Conservation (phyloP, 305 asterid species). For the Ilex paraguariensis region DNA sequence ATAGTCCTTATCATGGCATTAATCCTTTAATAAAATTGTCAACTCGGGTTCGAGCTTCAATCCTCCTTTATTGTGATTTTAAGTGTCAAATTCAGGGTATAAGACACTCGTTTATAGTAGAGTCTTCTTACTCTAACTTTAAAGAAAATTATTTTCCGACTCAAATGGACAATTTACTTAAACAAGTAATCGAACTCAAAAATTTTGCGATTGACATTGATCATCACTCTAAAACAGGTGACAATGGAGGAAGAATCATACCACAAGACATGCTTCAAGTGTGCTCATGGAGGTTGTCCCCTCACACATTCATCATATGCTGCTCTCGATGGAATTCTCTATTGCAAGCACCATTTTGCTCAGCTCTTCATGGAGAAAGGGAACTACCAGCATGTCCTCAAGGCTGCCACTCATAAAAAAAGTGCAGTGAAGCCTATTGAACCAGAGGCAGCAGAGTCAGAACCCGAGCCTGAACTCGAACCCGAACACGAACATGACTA, state of each 20-base stretch:
- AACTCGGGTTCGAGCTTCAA: no score
- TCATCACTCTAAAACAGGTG: constrained; percentile 27
- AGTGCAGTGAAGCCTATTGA: constrained; percentile 30
- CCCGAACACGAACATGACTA: neutral
- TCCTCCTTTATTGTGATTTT: no score
- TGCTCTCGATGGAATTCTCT: constrained; percentile 50
- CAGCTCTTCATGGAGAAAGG: constrained; percentile 70
- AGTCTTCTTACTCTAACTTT: neutral
- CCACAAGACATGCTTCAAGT: constrained; percentile 87
- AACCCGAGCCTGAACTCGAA: neutral
- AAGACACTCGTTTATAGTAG: neutral
- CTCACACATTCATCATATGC: constrained; percentile 80
- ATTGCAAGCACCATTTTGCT: constrained; percentile 56
- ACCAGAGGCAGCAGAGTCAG: neutral
- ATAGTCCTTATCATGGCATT: no score
- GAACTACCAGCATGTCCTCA: constrained; percentile 48
- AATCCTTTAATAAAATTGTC: neutral
- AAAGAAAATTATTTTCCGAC: neutral
- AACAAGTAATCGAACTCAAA: no score
- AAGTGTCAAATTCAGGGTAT: neutral
- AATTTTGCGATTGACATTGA: neutral
- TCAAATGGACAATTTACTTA: neutral
- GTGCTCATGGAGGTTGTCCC: constrained; percentile 88
- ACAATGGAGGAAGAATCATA: constrained; percentile 77
- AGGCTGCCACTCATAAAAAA: constrained; percentile 46